phyloP scores from a whole-genome alignment of 2,329 filamentous ascomycete species.

The Fusarium austroafricanum region DNA sequence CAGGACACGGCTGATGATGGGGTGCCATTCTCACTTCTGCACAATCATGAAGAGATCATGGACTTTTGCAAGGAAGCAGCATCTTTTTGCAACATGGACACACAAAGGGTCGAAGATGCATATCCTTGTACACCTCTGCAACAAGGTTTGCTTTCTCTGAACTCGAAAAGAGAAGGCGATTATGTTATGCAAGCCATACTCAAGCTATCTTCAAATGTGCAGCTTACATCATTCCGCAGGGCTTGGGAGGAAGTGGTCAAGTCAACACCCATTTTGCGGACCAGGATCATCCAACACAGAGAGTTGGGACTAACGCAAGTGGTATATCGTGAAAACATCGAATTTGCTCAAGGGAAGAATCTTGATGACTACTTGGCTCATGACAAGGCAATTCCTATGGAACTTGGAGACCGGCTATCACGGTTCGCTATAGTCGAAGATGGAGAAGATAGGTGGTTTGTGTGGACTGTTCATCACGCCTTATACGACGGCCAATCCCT shows the following conservation, averaged over 20 bases:
- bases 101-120: conserved; percentile 41
- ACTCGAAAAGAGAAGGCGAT: conserved; percentile 49
- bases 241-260: neutral
- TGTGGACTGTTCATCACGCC: conserved; percentile 46
- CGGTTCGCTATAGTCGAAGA: neutral
- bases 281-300: neutral
- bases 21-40: too few species aligned
- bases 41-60: too few species aligned
- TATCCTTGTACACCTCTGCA: conserved; percentile 57
- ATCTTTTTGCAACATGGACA: too few species aligned
- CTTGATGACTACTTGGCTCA: conserved; percentile 19
- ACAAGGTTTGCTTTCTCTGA: conserved; percentile 54
- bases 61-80: too few species aligned
- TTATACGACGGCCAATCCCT: conserved; percentile 45
- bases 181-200: conserved; percentile 51
- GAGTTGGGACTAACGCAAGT: neutral
- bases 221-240: neutral
- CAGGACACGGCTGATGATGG: too few species aligned
- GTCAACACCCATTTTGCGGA: neutral
- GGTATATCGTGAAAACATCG: neutral
- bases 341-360: neutral
- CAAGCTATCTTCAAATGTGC: conserved; percentile 13
- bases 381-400: conserved; percentile 8
- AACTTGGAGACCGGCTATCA: conserved; percentile 5
- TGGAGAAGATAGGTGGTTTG: conserved; percentile 16